Evolutionary conservation across 2,329 filamentous ascomycete genomes (phyloP).

Genomic region (Dactylellina sp.): DNA sequence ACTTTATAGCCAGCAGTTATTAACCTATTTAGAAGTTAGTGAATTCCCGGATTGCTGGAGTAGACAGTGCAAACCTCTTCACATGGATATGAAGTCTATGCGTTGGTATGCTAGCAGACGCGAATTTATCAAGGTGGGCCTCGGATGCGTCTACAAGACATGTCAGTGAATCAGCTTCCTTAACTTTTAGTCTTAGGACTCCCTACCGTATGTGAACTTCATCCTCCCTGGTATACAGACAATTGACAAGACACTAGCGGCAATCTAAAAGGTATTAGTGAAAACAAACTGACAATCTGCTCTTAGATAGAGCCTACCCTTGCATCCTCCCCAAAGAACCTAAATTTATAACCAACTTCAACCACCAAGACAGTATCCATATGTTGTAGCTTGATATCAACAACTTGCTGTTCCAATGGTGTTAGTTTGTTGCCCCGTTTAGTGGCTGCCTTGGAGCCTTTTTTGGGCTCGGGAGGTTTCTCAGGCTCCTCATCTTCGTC

Average conservation of each 20-base stretch:
- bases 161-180: conserved; percentile 59
- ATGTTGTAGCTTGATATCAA: conserved; percentile 93
- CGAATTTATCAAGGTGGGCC: conserved; percentile 89
- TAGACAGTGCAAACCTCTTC: conserved; percentile 70
- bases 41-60: neutral
- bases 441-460: conserved; percentile 64
- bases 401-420: conserved; percentile 90
- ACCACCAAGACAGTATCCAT: conserved; percentile 90
- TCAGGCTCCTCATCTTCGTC: conserved; percentile 66
- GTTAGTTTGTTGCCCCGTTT: conserved; percentile 87
- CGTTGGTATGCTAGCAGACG: conserved; percentile 93
- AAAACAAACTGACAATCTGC: neutral
- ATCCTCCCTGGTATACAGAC: conserved; percentile 97
- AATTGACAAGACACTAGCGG: conserved; percentile 90
- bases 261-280: conserved; percentile 62
- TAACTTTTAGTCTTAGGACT: conserved; percentile 63
- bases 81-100: conserved; percentile 92
- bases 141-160: conserved; percentile 77
- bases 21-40: conserved; percentile 64
- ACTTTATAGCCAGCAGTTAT: conserved; percentile 95
- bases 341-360: conserved; percentile 97
- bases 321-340: conserved; percentile 96
- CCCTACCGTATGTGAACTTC: conserved; percentile 79
- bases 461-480: conserved; percentile 65
- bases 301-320: conserved; percentile 63